phyloP scores from a whole-genome alignment of 306 rosid genomes.

The Ceratonia siliqua region DNA sequence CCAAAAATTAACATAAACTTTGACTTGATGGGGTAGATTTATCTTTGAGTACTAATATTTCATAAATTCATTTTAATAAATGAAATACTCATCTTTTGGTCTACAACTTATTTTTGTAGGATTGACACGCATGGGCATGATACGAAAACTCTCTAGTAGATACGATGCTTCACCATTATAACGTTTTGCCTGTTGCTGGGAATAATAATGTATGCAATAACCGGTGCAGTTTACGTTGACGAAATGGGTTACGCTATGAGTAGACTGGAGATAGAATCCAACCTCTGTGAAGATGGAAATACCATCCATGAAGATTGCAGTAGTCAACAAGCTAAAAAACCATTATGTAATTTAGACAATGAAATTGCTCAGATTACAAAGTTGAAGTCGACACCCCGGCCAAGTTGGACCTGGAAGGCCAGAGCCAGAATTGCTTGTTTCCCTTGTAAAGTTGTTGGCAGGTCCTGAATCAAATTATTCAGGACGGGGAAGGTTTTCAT shows the following conservation, averaged over 20 bases:
- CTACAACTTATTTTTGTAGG: constrained; percentile 27
- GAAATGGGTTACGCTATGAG: constrained; percentile 91
- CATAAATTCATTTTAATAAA: neutral
- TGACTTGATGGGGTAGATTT: constrained; percentile 18
- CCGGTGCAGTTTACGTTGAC: constrained; percentile 39
- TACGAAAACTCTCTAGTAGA: constrained; percentile 41
- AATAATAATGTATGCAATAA: constrained; percentile 49
- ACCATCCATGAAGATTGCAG: constrained; percentile 40
- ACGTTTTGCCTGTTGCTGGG: constrained; percentile 33
- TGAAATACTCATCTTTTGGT: constrained; percentile 11
- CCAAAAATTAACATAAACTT: no score
- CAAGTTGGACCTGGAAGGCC: constrained; percentile 55
- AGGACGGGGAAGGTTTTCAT: constrained; percentile 86
- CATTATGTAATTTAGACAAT: constrained; percentile 54
- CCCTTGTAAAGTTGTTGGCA: constrained; percentile 89
- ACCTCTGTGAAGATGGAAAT: constrained; percentile 41
- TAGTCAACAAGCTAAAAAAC: constrained; percentile 34
- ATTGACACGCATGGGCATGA: constrained; percentile 29
- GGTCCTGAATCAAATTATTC: constrained; percentile 82
- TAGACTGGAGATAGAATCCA: constrained; percentile 63
- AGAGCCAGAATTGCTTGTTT: constrained; percentile 58
- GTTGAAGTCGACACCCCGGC: constrained; percentile 69
- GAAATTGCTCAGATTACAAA: constrained; percentile 79
- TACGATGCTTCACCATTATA: constrained; percentile 35
- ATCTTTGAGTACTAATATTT: neutral